Base-by-base conservation (phyloP, 75 land plant species). In the Selaginella tamariscina region DNA sequence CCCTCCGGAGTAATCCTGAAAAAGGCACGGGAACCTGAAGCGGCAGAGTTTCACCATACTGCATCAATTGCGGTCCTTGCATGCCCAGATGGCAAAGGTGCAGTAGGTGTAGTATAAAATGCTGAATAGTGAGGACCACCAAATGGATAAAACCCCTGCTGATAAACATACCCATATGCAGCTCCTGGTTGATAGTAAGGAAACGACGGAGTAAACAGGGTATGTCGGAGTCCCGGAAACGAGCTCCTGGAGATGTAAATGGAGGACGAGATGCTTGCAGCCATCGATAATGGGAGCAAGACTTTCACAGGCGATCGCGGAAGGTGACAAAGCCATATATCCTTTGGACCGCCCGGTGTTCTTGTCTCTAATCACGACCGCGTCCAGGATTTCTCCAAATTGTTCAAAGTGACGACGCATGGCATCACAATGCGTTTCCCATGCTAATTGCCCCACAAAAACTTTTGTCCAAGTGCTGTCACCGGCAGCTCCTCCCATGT, bases 301-400 rank as follows among this genome's bases (percentile, higher is more conserved):
- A 81, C 88, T 93, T 24, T 73, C 82, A 70, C 97, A 92, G 29
- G 97, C 97, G 76, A 33, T 92, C 97, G 11, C 85, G 73, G 57
- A 92, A 92, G 31, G 97, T 91, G n/a, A 87, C 91, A 80, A 87
- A 87, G 32, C 91, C 91, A n/a, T n/a, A 72, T 87, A 87, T 66
- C 91, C 91, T 70, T 87, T 87, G 49, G 91, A 87, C 57, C 91
- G 71, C 9, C 91, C 91, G 2, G 91, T 85, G 64, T 80, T 82
- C 77, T 87, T 87, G 67, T 87, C 91, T 13, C 83, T 82, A 71
- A 87, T 87, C 28, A 87, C 91, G 24, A 87, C 91, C 27, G 91
- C 91, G 68, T 87, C 91, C 32, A 78, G 74, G 26, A 87, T 87
- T 56, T 87, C 91, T 5, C 91, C 91, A 66, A 85, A 87, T 68